phyloP scores from a whole-genome alignment of 1,284 basidiomycete species.

The Amanita bisporigera region DNA sequence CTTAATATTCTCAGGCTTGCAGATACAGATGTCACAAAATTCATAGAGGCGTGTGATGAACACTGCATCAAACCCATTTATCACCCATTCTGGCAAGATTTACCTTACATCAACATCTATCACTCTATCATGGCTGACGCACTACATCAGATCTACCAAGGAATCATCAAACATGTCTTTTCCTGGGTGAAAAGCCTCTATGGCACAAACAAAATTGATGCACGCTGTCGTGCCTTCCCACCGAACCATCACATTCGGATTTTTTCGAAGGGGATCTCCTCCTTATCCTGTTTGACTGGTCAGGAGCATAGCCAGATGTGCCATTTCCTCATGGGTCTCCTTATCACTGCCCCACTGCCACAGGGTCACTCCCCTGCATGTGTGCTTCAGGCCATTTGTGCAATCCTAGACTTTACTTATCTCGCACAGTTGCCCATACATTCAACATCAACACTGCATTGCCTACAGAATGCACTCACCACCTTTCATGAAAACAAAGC shows the following conservation, averaged over 20 bases:
- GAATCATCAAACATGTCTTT: slow-evolving; percentile 38
- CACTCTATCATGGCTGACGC: slow-evolving; percentile 32
- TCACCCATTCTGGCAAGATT: slow-evolving; percentile 37
- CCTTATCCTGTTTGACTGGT: slow-evolving; percentile 36
- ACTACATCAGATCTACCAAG: slow-evolving; percentile 25
- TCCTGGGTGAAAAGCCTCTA: slow-evolving; percentile 29
- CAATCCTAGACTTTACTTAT: slow-evolving; percentile 5
- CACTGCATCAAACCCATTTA: slow-evolving; percentile 23
- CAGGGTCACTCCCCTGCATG: too few relatives aligned
- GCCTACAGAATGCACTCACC: not conserved
- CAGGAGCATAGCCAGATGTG: slow-evolving; percentile 41
- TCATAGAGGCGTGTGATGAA: slow-evolving; percentile 16
- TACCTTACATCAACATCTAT: slow-evolving; percentile 31
- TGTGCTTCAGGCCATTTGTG: not conserved
- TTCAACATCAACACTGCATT: slow-evolving; percentile 1
- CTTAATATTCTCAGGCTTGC: slow-evolving; percentile 11
- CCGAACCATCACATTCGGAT: not conserved
- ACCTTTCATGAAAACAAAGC: not conserved
- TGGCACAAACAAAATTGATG: slow-evolving; percentile 39
- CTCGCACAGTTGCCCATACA: slow-evolving; percentile 12
- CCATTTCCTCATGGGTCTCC: slow-evolving; percentile 37
- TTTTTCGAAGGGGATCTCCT: slow-evolving; percentile 39
- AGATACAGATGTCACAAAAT: slow-evolving; percentile 11
- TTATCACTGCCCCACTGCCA: slow-evolving; percentile 14
- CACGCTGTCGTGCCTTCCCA: not conserved